These are phyloP conservation scores for Globisporangium parvum DNA, from an alignment of 352 stramenopile species.

Conservation along the genomic window DNA sequence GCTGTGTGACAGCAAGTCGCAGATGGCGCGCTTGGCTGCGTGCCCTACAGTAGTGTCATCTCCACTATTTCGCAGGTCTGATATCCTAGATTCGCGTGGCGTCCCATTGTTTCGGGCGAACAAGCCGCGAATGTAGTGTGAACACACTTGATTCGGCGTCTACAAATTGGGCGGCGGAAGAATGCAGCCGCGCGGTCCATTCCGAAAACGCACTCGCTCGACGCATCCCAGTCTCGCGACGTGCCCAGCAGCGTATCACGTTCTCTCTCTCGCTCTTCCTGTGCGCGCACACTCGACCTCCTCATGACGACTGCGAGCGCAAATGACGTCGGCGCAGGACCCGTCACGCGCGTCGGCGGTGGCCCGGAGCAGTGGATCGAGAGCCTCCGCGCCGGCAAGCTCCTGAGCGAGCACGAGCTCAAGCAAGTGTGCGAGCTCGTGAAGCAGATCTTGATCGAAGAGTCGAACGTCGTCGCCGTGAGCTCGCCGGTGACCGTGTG, in stretches of 20 bases:
- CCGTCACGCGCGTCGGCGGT: constrained; percentile 52
- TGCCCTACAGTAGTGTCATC: too few species aligned
- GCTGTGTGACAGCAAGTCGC: too few species aligned
- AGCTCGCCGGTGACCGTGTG: constrained; percentile 87
- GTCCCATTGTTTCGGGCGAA: too few species aligned
- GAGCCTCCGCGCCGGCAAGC: constrained; percentile 63
- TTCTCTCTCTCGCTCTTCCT: background rate
- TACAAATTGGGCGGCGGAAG: too few species aligned
- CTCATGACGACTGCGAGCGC: constrained; percentile 45
- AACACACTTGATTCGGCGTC: too few species aligned
- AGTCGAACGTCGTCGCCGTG: constrained; percentile 89
- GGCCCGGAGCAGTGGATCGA: constrained; percentile 85
- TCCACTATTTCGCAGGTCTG: too few species aligned
- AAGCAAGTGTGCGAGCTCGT: constrained; percentile 89
- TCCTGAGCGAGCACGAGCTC: constrained; percentile 84
- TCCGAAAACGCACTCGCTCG: constrained; percentile 1
- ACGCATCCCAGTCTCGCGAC: background rate
- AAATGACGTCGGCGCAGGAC: constrained; percentile 37
- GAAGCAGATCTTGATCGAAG: constrained; percentile 89
- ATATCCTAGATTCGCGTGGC: too few species aligned
- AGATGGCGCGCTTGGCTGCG: too few species aligned
- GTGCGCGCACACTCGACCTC: background rate
- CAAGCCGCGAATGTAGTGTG: too few species aligned
- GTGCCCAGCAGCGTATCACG: background rate
- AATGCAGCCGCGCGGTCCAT: background rate